Base-by-base conservation (phyloP, 1,284 basidiomycete genomes). In the Tilletia caries region DNA sequence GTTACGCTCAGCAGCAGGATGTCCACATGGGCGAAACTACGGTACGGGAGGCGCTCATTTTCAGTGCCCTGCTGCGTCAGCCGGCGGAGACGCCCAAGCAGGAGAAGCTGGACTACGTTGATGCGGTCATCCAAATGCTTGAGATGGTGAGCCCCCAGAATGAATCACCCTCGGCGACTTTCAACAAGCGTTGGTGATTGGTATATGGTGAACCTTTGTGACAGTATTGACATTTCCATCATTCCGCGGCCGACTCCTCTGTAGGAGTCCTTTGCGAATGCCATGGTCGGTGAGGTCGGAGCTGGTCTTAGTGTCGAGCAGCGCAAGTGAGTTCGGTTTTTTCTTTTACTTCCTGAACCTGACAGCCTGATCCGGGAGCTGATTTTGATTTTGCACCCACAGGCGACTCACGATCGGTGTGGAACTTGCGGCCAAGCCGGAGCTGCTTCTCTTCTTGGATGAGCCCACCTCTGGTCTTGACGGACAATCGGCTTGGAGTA, bases 71-170 rank as follows among this genome's bases (percentile, higher is more conserved):
- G 72, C 85, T 95, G 4, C 89, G 93, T 32, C 93, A 95, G 79
- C 90, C 91, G 1, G 84, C 86, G 6, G 85, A 86, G 8, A 88
- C 92, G 2, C 85, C 91, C 0, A 83, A 86, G 27, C 84, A 84
- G 1, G 92, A 95, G 83, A 95, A 94, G 83, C 87, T 90, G 79
- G 89, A 87, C 52, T 93, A 92, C 76, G 91, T 91, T 67, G 91
- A 93, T 69, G 89, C 88, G 77, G 90, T 91, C 67, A 85, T 94
- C 73, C 88, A 87, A 79, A 89, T 93, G 86, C 90, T 92, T 75
- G 92, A 91, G 25, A 86, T 94, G 73, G 89, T 94, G n/a, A 80
- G 85, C 29, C 74, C 23, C 81, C 84, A 5, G 84, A 85, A 33
- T 86, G 2, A 41, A 41, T 86, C 69, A 87, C 87, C 75, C 83